phyloP scores from a whole-genome alignment of 129 eudicot genomes.

The Lonicera japonica region DNA sequence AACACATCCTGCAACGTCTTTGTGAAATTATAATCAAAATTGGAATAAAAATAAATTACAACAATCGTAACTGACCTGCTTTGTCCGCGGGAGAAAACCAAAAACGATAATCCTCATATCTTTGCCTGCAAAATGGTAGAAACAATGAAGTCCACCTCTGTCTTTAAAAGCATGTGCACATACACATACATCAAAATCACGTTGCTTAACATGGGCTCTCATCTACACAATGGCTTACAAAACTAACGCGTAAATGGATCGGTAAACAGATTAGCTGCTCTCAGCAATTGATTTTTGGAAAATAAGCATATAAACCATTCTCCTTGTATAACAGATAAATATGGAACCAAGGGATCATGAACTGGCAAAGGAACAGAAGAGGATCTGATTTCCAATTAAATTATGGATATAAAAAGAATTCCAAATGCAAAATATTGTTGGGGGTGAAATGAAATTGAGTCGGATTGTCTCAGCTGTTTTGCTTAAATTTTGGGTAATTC shows the following conservation, averaged over 20 bases:
- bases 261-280: neutral
- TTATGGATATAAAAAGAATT: too few species aligned
- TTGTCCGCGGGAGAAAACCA: slow-evolving; percentile 80
- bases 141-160: slow-evolving; percentile 6
- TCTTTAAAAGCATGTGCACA: neutral
- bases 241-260: neutral
- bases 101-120: slow-evolving; percentile 90
- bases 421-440: too few species aligned
- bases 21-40: neutral
- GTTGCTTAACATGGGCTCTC: neutral
- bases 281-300: neutral
- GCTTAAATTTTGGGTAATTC: too few species aligned
- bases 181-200: neutral
- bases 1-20: neutral
- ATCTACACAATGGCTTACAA: neutral
- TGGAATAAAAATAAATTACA: slow-evolving; percentile 8
- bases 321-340: neutral
- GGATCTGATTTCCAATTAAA: neutral
- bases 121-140: slow-evolving; percentile 56
- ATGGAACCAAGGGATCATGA: neutral
- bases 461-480: too few species aligned
- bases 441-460: too few species aligned
- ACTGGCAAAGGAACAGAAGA: neutral
- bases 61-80: slow-evolving; percentile 55
- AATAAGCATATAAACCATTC: too few species aligned